These are phyloP conservation scores for Heimioporus punctisporus DNA, from an alignment of 1,284 basidiomycete species.

Conservation along the genomic window DNA sequence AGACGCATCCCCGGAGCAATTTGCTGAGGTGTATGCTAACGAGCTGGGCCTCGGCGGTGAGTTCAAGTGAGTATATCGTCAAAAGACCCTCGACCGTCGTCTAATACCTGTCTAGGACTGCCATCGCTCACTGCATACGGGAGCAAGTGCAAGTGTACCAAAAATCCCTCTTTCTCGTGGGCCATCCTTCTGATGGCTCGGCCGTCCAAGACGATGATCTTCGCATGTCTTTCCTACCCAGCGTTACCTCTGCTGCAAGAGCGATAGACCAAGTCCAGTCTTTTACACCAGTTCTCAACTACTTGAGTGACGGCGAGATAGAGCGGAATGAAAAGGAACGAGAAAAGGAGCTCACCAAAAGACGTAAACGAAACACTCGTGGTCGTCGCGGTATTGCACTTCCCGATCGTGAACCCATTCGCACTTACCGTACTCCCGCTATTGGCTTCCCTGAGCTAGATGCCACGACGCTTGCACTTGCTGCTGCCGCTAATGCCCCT, in stretches of 20 bases:
- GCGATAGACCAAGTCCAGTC: constrained; percentile 73
- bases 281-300: constrained; percentile 90
- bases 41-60: constrained; percentile 94
- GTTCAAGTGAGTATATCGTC: constrained; percentile 71
- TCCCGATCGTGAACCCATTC: constrained; percentile 92
- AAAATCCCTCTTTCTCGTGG: constrained; percentile 91
- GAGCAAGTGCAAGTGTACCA: constrained; percentile 95
- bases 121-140: constrained; percentile 94
- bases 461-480: constrained; percentile 63
- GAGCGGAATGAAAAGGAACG: constrained; percentile 91
- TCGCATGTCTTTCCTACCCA: constrained; percentile 86
- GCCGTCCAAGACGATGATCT: constrained; percentile 92
- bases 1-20: constrained; percentile 87
- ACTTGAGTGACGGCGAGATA: constrained; percentile 89
- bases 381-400: constrained; percentile 89
- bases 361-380: constrained; percentile 88
- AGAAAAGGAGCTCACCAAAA: constrained; percentile 87
- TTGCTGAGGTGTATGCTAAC: constrained; percentile 85
- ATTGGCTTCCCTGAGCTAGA: constrained; percentile 84
- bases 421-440: constrained; percentile 89
- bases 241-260: constrained; percentile 71
- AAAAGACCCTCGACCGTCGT: neutral
- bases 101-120: constrained; percentile 63
- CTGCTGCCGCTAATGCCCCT: constrained; percentile 64
- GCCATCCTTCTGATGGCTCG: constrained; percentile 84